Base-by-base conservation (phyloP, 176 grass and related monocot genomes). In the Oryza glumipatula region DNA sequence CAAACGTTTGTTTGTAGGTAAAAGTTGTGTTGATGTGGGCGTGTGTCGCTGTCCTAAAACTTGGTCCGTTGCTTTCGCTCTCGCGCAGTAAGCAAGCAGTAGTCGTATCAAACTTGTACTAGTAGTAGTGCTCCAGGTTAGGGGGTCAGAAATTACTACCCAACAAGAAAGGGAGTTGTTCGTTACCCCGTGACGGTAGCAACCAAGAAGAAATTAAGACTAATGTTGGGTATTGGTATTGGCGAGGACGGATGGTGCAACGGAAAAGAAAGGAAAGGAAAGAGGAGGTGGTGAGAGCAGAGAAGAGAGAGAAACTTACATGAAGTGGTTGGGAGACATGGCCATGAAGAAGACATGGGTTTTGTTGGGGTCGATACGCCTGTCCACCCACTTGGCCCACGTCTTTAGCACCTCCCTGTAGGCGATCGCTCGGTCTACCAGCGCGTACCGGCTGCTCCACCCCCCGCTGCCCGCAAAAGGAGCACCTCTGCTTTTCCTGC, bases 261-360 rank as follows among this genome's bases (percentile, higher is more conserved):
- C 3, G 33, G 68, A 30, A 10, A 12, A 24, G 15, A n/a, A 76
- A 68, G 35, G 35, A 36, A 36, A 36, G 44, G 30, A 32, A 32
- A 32, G 30, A 32, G 30, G 30, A 0, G 30, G 30, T 32, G 30
- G 30, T 32, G 30, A 32, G 30, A 32, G 30, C 30, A 39, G 38
- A 39, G 38, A 39, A 5, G 38, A 39, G 36, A 6, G 5, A 5
- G 7, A 38, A 38, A 39, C 38, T 41, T 7, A 41, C 39, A 48
- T 56, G 76, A 89, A 52, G 72, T 97, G 94, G 73, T 97, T 97
- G 21, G 94, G 94, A 0, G 94, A 97, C 90, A 92, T 94, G 88
- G 90, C 90, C 92, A 97, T 97, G 88, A 94, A 97, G 88, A 97
- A 97, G 63, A 94, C 92, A 35, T 46, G 92, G 4, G 94, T 90